phyloP scores from a whole-genome alignment of 2,329 filamentous ascomycete species.

The Aspergillus pseudonomiae region DNA sequence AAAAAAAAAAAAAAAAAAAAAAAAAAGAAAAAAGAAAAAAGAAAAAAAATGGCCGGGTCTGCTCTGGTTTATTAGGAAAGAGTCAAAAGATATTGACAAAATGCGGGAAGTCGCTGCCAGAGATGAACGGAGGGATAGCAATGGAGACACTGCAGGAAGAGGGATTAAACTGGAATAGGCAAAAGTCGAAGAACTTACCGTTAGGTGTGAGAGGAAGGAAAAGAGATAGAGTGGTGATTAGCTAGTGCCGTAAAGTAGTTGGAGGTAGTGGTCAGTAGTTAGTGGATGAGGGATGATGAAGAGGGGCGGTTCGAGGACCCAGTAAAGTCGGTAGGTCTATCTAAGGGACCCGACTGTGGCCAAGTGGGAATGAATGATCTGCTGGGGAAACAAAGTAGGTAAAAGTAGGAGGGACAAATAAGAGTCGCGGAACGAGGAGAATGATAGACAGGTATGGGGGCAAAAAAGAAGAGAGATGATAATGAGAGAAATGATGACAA shows the following conservation, averaged over 20 bases:
- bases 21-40: no score
- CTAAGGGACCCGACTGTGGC: neutral
- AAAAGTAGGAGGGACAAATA: constrained; percentile 1
- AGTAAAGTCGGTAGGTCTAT: neutral
- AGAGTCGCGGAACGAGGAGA: neutral
- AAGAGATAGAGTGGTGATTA: constrained; percentile 11
- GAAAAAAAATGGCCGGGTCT: constrained; percentile 4
- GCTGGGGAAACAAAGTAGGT: constrained; percentile 5
- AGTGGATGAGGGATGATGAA: neutral
- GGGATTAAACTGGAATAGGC: constrained; percentile 5
- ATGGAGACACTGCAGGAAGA: constrained; percentile 1
- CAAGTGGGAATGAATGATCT: constrained; percentile 2
- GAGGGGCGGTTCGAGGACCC: constrained; percentile 1
- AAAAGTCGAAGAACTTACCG: constrained; percentile 3
- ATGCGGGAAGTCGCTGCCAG: constrained; percentile 3
- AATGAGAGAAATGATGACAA: constrained; percentile 12
- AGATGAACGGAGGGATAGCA: neutral
- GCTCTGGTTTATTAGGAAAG: neutral
- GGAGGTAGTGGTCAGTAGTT: neutral
- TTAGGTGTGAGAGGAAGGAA: constrained; percentile 9
- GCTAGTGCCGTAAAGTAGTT: constrained; percentile 2
- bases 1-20: neutral
- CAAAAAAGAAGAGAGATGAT: constrained; percentile 9
- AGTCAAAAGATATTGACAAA: constrained; percentile 5
- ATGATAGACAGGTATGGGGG: neutral